Evolutionary conservation across 2,329 filamentous ascomycete genomes (phyloP).

Genomic region (Alternaria burnsii): DNA sequence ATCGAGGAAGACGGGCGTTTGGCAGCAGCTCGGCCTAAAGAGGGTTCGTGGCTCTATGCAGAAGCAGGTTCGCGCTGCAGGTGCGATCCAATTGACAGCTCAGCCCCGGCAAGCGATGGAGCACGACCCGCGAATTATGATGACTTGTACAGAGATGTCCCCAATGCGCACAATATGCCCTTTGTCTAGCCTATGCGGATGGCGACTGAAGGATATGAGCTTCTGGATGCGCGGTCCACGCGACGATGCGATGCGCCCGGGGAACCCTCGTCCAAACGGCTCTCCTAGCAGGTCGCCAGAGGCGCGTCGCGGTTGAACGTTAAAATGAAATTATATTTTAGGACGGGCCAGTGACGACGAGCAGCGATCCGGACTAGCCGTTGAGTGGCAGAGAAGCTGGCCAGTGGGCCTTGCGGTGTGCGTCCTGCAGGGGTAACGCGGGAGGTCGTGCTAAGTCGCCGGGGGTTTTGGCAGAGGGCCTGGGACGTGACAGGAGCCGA

Average conservation of each 20-base stretch:
- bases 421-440: slow-evolving; percentile 34
- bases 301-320: slow-evolving; percentile 38
- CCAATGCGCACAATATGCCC: slow-evolving; percentile 25
- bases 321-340: slow-evolving; percentile 43
- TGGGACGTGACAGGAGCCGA: neutral
- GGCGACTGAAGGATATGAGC: slow-evolving; percentile 1
- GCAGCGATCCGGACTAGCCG: slow-evolving; percentile 30
- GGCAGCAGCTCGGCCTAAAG: slow-evolving; percentile 35
- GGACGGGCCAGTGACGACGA: slow-evolving; percentile 44
- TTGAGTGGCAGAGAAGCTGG: slow-evolving; percentile 30
- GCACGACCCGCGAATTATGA: slow-evolving; percentile 36
- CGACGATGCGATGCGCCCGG: slow-evolving; percentile 27
- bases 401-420: slow-evolving; percentile 26
- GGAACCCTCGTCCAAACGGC: slow-evolving; percentile 32
- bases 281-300: slow-evolving; percentile 32
- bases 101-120: slow-evolving; percentile 30
- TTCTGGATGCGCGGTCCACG: slow-evolving; percentile 16
- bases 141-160: slow-evolving; percentile 25
- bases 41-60: slow-evolving; percentile 32
- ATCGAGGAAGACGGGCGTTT: slow-evolving; percentile 31
- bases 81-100: slow-evolving; percentile 45
- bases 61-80: slow-evolving; percentile 43
- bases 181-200: slow-evolving; percentile 7
- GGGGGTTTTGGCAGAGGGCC: neutral
- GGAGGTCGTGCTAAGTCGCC: slow-evolving; percentile 17